phyloP scores from a whole-genome alignment of 2,329 filamentous ascomycete species.

The Calonectria pteridis region DNA sequence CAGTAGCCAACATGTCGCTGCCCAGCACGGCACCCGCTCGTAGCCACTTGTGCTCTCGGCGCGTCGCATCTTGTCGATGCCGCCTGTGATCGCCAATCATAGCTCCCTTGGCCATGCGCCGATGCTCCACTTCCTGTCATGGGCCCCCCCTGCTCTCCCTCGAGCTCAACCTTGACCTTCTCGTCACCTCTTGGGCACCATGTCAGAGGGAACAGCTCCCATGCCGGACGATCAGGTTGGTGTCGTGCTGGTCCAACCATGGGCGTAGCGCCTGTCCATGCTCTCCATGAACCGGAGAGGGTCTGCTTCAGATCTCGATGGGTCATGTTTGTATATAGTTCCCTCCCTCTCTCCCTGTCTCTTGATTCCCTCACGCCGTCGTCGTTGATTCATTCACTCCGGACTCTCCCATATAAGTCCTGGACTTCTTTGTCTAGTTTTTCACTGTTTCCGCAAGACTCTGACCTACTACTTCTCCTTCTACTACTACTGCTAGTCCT shows the following conservation, averaged over 20 bases:
- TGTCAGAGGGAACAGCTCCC: conserved; percentile 36
- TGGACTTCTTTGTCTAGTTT: not conserved
- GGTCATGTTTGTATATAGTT: conserved; percentile 27
- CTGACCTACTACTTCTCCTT: not conserved
- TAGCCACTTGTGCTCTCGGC: conserved; percentile 37
- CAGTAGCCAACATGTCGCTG: conserved; percentile 30
- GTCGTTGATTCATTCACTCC: conserved; percentile 29
- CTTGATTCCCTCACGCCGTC: not conserved
- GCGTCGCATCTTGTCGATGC: conserved; percentile 40
- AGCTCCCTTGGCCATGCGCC: conserved; percentile 20
- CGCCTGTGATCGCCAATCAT: conserved; percentile 38
- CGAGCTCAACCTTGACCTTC: conserved; percentile 21
- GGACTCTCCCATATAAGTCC: conserved; percentile 18
- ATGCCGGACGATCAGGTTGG: conserved; percentile 37
- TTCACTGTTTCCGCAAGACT: not conserved
- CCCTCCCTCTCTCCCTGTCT: conserved; percentile 12
- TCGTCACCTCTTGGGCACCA: conserved; percentile 31
- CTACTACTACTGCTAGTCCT: not conserved
- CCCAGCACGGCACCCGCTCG: conserved; percentile 27
- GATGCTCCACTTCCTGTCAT: conserved; percentile 38
- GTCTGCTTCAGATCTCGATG: conserved; percentile 1
- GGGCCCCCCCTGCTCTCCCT: conserved; percentile 27
- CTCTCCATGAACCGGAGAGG: not conserved
- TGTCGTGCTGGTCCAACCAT: conserved; percentile 38
- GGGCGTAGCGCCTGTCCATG: conserved; percentile 28